Base-by-base conservation (phyloP, 2,329 filamentous ascomycete species). In the Diaporthe australafricana region DNA sequence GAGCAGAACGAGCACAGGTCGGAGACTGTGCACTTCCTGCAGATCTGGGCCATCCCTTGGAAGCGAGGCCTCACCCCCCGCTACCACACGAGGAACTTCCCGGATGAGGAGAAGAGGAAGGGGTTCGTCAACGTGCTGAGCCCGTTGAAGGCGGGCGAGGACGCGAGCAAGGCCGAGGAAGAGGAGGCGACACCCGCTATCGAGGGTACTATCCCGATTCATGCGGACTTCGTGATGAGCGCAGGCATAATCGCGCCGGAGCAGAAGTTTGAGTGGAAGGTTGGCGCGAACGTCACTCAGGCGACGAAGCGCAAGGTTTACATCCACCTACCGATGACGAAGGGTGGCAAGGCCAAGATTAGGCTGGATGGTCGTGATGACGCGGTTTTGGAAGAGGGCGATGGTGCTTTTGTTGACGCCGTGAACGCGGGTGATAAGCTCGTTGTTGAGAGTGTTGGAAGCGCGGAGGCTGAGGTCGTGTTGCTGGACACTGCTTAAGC, bases 11-110 rank as follows among this genome's bases (percentile, higher is more conserved):
- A 96, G 82, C 91, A 94, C 80, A 80, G 84, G 68, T 83, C 87
- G 17, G 89, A 93, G 55, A 90, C 92, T 30, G 92, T 94, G 16
- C 94, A 97, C 79, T 97, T 97, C 79, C 84, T 97, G 42, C 94
- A 97, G 82, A 97, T 97, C 77, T 97, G 94, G 94, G 94, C 92
- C 1, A 85, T 94, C 63, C 94, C 94, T 0, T 95, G 94, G 88
- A 91, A 90, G 80, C 83, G 87, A 27, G 92, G 93, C 0, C 85
- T 97, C 60, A 86, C 87, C 57, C 94, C 94, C 1, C 87, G 88
- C 48, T 97, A 97, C 79, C 92, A 94, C 81, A 96, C 93, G 5
- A 87, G 86, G 73, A 88, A 89, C 74, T 97, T 94, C 76, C 82
- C 85, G 63, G 94, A 97, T 60, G 92, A 90, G 71, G 87, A 88